Evolutionary conservation across 805 yeast genomes (phyloP).

Genomic region (Torulaspora franciscae): DNA sequence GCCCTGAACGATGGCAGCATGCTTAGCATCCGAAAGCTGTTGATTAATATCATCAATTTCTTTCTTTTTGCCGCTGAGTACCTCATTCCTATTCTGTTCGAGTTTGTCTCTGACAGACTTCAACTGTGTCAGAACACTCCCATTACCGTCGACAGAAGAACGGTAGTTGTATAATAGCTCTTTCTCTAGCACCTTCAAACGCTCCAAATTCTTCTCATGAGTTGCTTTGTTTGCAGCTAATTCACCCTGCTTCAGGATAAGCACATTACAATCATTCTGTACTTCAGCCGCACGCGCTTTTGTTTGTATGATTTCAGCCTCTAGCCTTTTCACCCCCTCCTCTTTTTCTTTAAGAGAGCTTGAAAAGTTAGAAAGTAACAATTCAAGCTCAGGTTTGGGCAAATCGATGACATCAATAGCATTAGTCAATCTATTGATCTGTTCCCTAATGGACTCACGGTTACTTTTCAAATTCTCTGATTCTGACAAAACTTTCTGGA

Average conservation of each 20-base stretch:
- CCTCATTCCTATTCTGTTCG: conserved; percentile 10
- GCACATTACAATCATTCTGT: conserved; percentile 36
- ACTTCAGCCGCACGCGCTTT: conserved; percentile 25
- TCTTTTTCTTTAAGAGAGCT: conserved; percentile 30
- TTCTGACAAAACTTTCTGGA: conserved; percentile 63
- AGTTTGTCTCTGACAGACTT: neutral
- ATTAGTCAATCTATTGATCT: conserved; percentile 43
- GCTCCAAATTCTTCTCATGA: conserved; percentile 19
- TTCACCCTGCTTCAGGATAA: conserved; percentile 52
- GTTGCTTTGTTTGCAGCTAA: conserved; percentile 42
- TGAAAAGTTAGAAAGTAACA: conserved; percentile 42
- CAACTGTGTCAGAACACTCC: conserved; percentile 3
- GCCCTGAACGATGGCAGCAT: conserved; percentile 28
- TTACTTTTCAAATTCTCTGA: conserved; percentile 53
- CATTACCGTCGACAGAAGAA: neutral
- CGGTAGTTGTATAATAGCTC: conserved; percentile 1
- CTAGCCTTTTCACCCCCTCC: conserved; percentile 26
- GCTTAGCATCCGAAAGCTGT: conserved; percentile 19
- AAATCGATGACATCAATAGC: conserved; percentile 27
- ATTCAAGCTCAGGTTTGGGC: conserved; percentile 38
- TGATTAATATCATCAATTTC: conserved; percentile 11
- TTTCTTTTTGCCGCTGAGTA: conserved; percentile 15
- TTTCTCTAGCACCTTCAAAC: conserved; percentile 6
- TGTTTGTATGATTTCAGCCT: conserved; percentile 19
- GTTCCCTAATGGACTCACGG: conserved; percentile 43